Evolutionary conservation across 116 monocot species (phyloP).

Genomic region (Zostera marina): DNA sequence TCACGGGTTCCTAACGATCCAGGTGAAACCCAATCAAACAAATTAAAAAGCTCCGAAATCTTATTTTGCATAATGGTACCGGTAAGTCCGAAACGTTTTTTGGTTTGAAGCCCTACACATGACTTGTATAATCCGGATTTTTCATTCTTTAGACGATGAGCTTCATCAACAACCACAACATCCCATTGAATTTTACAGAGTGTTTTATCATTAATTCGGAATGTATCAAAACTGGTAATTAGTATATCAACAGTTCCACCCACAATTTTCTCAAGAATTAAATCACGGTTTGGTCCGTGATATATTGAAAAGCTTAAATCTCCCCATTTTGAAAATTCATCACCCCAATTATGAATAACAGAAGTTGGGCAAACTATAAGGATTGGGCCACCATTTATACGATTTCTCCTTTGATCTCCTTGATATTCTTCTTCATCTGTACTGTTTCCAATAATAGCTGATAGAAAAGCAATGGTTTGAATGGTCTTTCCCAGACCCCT

Average conservation of each 20-base stretch:
- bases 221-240: constrained; percentile 92
- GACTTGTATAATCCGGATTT: constrained; percentile 73
- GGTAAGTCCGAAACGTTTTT: constrained; percentile 74
- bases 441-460: constrained; percentile 57
- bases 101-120: constrained; percentile 64
- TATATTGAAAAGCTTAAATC: constrained; percentile 55
- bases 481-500: constrained; percentile 98
- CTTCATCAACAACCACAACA: constrained; percentile 83
- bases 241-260: constrained; percentile 42
- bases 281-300: constrained; percentile 91
- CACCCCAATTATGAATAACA: constrained; percentile 86
- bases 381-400: constrained; percentile 26
- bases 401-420: constrained; percentile 1
- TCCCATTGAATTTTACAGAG: constrained; percentile 60
- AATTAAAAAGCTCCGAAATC: constrained; percentile 81
- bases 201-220: constrained; percentile 59
- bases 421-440: constrained; percentile 15
- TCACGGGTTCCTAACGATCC: constrained; percentile 76
- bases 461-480: constrained; percentile 83
- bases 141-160: constrained; percentile 90
- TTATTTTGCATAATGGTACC: constrained; percentile 97
- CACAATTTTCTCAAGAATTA: constrained; percentile 54
- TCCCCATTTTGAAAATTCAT: constrained; percentile 80
- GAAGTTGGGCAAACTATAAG: constrained; percentile 88
- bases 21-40: constrained; percentile 94